Percentiles rank a stretch among this genome's conserved stretches.
Evolutionary conservation across 1,284 basidiomycete genomes (phyloP).

Genomic region (Leccinum pseudoinsigne): DNA sequence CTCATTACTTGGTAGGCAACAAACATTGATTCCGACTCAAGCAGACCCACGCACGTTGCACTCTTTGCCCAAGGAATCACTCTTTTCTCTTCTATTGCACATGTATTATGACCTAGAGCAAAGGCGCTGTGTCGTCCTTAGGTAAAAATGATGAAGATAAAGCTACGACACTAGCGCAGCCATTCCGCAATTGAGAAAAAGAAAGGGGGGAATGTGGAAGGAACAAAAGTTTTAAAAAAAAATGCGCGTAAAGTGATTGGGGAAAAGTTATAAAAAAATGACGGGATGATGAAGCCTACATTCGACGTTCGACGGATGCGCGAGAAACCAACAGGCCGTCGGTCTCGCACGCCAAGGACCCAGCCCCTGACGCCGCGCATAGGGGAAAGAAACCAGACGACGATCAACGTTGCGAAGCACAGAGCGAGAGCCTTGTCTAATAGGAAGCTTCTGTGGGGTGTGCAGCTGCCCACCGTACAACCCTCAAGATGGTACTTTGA

Average conservation of each 20-base stretch:
- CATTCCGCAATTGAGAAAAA: slow-evolving; percentile 14
- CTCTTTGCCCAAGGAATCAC: background rate
- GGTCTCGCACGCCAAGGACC: slow-evolving; percentile 16
- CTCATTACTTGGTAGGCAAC: no score
- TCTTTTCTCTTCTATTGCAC: background rate
- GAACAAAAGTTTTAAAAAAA: slow-evolving; percentile 4
- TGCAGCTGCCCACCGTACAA: no score
- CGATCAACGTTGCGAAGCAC: slow-evolving; percentile 53
- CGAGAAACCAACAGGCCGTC: slow-evolving; percentile 17
- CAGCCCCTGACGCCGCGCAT: slow-evolving; percentile 20
- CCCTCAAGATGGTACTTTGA: no score
- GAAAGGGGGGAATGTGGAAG: slow-evolving; percentile 6
- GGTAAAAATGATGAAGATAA: slow-evolving; percentile 10
- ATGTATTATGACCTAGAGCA: slow-evolving; percentile 30
- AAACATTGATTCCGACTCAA: no score
- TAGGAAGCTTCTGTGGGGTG: no score
- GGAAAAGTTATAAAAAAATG: background rate
- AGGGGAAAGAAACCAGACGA: background rate
- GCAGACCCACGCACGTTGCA: no score
- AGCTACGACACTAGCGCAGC: slow-evolving; percentile 27
- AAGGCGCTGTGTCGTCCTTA: slow-evolving; percentile 30
- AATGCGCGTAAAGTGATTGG: slow-evolving; percentile 16
- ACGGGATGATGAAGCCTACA: slow-evolving; percentile 32
- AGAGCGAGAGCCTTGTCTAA: slow-evolving; percentile 42
- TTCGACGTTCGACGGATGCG: slow-evolving; percentile 17